phyloP scores from a whole-genome alignment of 2,329 filamentous ascomycete species.

The Hypoxylon sp. region DNA sequence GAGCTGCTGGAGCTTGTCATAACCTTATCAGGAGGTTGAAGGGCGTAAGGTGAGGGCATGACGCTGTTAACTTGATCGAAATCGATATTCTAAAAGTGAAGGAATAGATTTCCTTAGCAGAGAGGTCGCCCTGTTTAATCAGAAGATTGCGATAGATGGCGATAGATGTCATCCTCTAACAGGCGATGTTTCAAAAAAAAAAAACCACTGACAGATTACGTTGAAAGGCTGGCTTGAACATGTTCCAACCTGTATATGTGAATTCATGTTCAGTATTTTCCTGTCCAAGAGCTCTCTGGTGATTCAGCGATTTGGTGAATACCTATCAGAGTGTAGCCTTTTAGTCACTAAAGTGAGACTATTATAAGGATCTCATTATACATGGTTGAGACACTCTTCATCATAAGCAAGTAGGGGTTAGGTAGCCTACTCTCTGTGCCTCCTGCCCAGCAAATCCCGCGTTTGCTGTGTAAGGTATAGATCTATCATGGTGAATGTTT shows the following conservation, averaged over 20 bases:
- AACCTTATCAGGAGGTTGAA: constrained; percentile 1
- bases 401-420: not conserved
- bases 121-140: not conserved
- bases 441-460: not conserved
- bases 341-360: not conserved
- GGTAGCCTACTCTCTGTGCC: not conserved
- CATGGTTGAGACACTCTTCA: not conserved
- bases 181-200: not conserved
- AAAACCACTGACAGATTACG: not conserved
- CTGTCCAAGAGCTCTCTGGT: not conserved
- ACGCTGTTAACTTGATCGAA: not conserved
- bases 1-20: not conserved
- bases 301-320: not conserved
- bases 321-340: not conserved
- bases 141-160: not conserved
- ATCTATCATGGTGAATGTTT: not conserved
- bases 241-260: not conserved
- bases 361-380: not conserved
- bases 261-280: not conserved
- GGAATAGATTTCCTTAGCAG: not conserved
- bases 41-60: not conserved
- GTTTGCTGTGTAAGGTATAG: not conserved
- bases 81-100: not conserved
- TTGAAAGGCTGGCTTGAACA: not conserved
- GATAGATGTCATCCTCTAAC: not conserved